These are phyloP conservation scores for Harringtonia lauricola DNA, from an alignment of 2,329 filamentous ascomycete genomes.

Conservation along the genomic window DNA sequence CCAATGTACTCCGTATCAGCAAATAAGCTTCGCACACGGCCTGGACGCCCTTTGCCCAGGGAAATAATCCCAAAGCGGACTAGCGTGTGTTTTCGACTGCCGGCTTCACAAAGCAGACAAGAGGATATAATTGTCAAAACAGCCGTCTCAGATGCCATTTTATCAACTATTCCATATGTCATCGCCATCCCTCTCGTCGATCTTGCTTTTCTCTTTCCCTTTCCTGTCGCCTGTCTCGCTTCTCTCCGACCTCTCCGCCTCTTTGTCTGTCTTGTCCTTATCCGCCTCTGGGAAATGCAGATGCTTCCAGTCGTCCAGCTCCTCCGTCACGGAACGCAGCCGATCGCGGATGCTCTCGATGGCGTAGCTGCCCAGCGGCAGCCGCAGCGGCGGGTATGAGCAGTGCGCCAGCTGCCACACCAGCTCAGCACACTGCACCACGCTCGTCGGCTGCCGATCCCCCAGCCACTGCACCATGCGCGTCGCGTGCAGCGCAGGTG, in stretches of 20 bases:
- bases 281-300: conserved; percentile 49
- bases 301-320: conserved; percentile 89
- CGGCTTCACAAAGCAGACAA: no score
- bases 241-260: conserved; percentile 8
- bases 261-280: conserved; percentile 10
- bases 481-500: conserved; percentile 78
- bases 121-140: no score
- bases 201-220: neutral
- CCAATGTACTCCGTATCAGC: no score
- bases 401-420: conserved; percentile 94
- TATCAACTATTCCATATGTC: no score
- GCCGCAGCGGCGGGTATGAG: conserved; percentile 75
- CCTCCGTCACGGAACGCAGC: conserved; percentile 82
- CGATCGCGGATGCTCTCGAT: conserved; percentile 92
- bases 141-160: no score
- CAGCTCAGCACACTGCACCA: conserved; percentile 83
- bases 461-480: conserved; percentile 92
- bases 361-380: conserved; percentile 86
- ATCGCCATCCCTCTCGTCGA: no score
- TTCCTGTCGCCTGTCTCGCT: neutral
- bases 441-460: conserved; percentile 84
- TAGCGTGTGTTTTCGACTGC: no score
- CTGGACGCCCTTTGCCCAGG: no score
- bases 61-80: no score
- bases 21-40: no score